Conservation (phyloP, 2,329 filamentous ascomycete genomes). For the Emmonsiellopsis sp. region DNA sequence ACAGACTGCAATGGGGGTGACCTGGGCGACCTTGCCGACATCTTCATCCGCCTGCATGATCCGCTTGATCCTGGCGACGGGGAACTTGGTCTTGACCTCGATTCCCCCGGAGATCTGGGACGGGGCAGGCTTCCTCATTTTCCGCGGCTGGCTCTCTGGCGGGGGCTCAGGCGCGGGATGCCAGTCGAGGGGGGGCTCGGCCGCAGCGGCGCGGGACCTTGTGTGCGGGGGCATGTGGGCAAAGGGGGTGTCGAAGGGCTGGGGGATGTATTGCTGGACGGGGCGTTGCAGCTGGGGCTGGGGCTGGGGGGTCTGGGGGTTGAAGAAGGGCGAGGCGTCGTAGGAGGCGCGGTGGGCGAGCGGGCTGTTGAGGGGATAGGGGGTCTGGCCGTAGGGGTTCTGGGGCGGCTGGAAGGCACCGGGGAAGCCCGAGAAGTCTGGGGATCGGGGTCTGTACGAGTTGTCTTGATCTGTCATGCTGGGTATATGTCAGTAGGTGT, state of each 20-base stretch:
- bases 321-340: conserved; percentile 40
- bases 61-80: conserved; percentile 92
- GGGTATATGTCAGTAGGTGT: conserved; percentile 68
- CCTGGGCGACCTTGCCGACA: conserved; percentile 95
- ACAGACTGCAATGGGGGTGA: conserved; percentile 88
- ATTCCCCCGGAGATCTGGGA: conserved; percentile 43
- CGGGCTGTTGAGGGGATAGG: conserved; percentile 25
- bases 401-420: conserved; percentile 22
- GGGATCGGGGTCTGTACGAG: conserved; percentile 40
- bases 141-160: conserved; percentile 3
- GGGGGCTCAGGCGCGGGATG: conserved; percentile 12
- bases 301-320: conserved; percentile 21
- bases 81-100: conserved; percentile 88
- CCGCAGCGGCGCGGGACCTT: conserved; percentile 24
- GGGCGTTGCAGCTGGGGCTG: conserved; percentile 17
- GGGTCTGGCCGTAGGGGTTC: conserved; percentile 15
- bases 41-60: conserved; percentile 99
- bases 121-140: not conserved
- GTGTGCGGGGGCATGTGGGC: conserved; percentile 36
- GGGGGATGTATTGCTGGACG: conserved; percentile 29
- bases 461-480: conserved; percentile 41
- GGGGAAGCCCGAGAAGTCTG: conserved; percentile 42
- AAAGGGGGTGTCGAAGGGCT: conserved; percentile 16
- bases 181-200: conserved; percentile 15
- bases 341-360: conserved; percentile 34